phyloP scores from a whole-genome alignment of 2,329 filamentous ascomycete species.

The Colletotrichum somersetense region DNA sequence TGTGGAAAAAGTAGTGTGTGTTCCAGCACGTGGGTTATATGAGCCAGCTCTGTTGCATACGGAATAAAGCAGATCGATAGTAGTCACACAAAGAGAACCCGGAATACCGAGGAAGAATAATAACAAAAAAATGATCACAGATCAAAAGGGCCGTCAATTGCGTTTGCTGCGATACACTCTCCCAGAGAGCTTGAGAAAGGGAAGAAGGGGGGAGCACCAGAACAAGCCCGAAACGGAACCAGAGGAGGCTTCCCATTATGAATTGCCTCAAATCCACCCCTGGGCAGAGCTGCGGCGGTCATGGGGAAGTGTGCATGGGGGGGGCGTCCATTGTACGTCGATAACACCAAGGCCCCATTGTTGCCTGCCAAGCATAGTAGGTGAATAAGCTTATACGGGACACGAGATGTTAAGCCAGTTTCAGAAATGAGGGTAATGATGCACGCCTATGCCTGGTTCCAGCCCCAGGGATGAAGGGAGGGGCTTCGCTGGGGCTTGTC shows the following conservation, averaged over 20 bases:
- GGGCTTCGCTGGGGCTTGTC: slow-evolving; percentile 27
- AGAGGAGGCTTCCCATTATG: slow-evolving; percentile 35
- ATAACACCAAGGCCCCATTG: slow-evolving; percentile 35
- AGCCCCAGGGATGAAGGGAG: neutral
- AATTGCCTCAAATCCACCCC: slow-evolving; percentile 26
- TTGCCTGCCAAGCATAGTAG: slow-evolving; percentile 33
- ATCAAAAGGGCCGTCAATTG: slow-evolving; percentile 28
- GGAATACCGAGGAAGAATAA: slow-evolving; percentile 19
- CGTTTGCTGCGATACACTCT: slow-evolving; percentile 36
- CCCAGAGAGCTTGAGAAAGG: slow-evolving; percentile 40
- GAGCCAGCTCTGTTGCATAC: slow-evolving; percentile 37
- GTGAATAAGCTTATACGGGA: slow-evolving; percentile 41
- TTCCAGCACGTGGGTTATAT: slow-evolving; percentile 32
- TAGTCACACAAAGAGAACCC: slow-evolving; percentile 11
- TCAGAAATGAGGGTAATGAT: slow-evolving; percentile 36
- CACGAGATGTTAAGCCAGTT: slow-evolving; percentile 37
- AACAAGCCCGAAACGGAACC: slow-evolving; percentile 10
- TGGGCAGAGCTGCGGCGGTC: slow-evolving; percentile 19
- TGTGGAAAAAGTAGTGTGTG: slow-evolving; percentile 17
- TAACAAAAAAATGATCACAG: slow-evolving; percentile 17
- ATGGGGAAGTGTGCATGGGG: slow-evolving; percentile 8
- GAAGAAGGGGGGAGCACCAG: slow-evolving; percentile 16
- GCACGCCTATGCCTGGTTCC: slow-evolving; percentile 22
- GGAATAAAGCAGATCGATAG: slow-evolving; percentile 16
- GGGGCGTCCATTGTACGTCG: neutral